Evolutionary conservation across 1,139 yeast genomes (phyloP), one percentile per base, ranked within the genome.

Genomic region (Candida glucosophila): DNA sequence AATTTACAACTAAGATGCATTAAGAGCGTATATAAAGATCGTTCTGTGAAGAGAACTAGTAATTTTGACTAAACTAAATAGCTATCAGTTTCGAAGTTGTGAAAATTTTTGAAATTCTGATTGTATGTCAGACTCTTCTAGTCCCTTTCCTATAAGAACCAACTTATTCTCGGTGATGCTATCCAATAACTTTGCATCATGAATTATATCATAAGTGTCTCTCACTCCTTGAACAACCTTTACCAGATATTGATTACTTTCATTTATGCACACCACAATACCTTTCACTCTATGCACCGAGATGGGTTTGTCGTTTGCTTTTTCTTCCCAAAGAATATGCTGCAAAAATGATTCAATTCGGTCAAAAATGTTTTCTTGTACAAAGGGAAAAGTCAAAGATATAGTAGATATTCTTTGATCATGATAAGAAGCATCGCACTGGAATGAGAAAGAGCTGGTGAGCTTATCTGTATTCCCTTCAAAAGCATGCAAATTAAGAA

Each of bases 161-260:
- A 90, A 44, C 48, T 82, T 80, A 35, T 64, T 63, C 12, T 57
- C 46, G 1, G 31, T 50, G 5, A 59, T 52, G 2, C 53, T 57
- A 3, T 61, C 61, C 20, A 55, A 52, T 18, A 62, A 43, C 4
- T 41, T 44, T 0, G 67, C 72, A 1, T 70, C 71, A 10, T 70
- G 73, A 5, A 79, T 66, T 1, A 85, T 62, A 35, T 90, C 98
- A 49, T 85, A 90, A 0, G 95, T 83, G 32, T 85, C 93, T 33
- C 97, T 61, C 0, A 90, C 98, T 4, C 94, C 97, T 47, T 90
- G 98, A n/a, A 90, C 56, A 2, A 90, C 86, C 33, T 69, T 60
- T n/a, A 68, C 74, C 20, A 43, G 49, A 11, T 23, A 27, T 2
- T 37, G 42, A 5, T 49, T 46, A 5, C 44, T 45, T 5, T 29